Evolutionary conservation across 331 rosid species (phyloP).

Genomic region (Acacia concinna): DNA sequence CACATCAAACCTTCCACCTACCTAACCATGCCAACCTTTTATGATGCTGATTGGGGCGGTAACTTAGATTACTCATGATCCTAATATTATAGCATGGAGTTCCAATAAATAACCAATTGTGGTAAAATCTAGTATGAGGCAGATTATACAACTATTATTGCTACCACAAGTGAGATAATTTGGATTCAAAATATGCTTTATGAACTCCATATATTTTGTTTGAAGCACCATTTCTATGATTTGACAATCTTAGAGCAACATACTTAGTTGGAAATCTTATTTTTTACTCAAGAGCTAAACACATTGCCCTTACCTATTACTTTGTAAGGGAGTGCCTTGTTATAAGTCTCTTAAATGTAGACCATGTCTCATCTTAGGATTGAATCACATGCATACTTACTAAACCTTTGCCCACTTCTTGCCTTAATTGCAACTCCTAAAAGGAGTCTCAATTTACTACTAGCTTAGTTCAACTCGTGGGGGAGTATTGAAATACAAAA

Average conservation of each 20-base stretch:
- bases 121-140: background rate
- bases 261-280: background rate
- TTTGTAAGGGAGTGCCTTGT: background rate
- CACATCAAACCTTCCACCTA: background rate
- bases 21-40: accelerated
- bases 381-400: background rate
- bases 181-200: background rate
- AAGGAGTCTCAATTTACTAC: background rate
- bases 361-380: accelerated
- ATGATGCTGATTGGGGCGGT: background rate
- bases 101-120: background rate
- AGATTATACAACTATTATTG: background rate
- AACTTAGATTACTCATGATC: background rate
- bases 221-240: background rate
- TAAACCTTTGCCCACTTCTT: background rate
- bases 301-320: background rate
- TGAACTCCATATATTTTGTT: background rate
- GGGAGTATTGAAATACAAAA: background rate
- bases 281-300: background rate
- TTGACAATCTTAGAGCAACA: background rate
- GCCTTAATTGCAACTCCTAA: background rate
- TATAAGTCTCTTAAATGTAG: background rate
- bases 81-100: background rate
- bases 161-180: accelerated
- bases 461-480: background rate